Percentiles rank a stretch among this genome's conserved stretches.
These are phyloP conservation scores for Inonotus hispidus DNA, from an alignment of 1,284 basidiomycete genomes.

Conservation along the genomic window DNA sequence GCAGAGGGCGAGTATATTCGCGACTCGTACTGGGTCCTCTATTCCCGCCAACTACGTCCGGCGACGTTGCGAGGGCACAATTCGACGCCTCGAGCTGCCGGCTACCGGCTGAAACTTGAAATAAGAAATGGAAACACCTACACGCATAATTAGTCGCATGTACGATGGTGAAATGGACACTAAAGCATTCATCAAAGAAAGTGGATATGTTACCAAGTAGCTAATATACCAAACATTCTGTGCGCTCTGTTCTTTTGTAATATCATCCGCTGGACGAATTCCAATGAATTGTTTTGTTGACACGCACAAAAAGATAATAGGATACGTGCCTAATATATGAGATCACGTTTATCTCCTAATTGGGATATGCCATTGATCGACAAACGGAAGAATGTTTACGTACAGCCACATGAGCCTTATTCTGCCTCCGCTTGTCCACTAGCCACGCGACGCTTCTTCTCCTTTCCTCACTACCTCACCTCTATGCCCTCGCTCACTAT, in stretches of 20 bases:
- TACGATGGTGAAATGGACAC: not conserved
- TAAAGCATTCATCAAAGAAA: not conserved
- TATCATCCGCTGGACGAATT: not conserved
- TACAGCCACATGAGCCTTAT: not conserved
- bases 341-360: not conserved
- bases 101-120: slow-evolving; percentile 4
- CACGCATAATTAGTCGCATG: not conserved
- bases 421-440: not conserved
- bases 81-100: slow-evolving; percentile 11
- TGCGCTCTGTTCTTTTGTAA: not conserved
- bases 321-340: not conserved
- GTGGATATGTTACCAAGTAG: slow-evolving; percentile 4
- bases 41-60: not conserved
- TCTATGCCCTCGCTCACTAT: not conserved
- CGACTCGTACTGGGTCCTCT: slow-evolving; percentile 1
- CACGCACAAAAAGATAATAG: not conserved
- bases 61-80: slow-evolving; percentile 4
- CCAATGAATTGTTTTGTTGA: not conserved
- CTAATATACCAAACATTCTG: not conserved
- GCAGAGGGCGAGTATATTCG: slow-evolving; percentile 1
- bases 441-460: not conserved
- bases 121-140: not conserved
- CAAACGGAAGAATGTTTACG: slow-evolving; percentile 1
- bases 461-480: not conserved
- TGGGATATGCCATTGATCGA: not conserved